These are phyloP conservation scores for Suillus discolor DNA, from an alignment of 768 basidiomycete species.

Conservation along the genomic window DNA sequence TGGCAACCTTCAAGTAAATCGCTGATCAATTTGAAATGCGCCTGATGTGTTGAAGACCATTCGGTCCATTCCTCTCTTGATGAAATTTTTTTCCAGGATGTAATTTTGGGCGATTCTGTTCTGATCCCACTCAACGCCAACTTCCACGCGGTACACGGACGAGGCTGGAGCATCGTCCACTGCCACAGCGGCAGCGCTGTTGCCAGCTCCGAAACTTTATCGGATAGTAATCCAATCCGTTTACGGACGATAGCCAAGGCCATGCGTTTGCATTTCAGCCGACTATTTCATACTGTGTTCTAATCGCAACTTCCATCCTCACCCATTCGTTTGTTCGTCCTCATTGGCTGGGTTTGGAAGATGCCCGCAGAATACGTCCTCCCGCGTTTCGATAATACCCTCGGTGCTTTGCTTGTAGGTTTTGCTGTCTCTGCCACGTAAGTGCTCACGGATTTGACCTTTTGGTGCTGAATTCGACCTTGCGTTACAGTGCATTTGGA, in stretches of 20 bases:
- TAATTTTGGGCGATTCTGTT: not conserved
- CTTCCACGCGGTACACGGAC: not conserved
- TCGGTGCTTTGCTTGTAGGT: constrained; percentile 64
- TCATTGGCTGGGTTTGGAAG: not conserved
- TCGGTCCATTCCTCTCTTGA: constrained; percentile 2
- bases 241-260: constrained; percentile 8
- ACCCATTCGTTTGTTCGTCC: constrained; percentile 1
- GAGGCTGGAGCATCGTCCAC: not conserved
- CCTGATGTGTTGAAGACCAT: not conserved
- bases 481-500: constrained; percentile 48
- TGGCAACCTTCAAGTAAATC: not conserved
- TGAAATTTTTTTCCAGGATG: not conserved
- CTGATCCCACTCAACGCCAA: not conserved
- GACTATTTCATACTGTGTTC: not conserved
- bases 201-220: constrained; percentile 10
- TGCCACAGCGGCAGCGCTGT: constrained; percentile 7
- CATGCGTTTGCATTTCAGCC: constrained; percentile 12
- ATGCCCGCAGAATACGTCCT: constrained; percentile 17
- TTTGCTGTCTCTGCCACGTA: constrained; percentile 50
- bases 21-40: not conserved
- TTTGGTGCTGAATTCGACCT: constrained; percentile 15
- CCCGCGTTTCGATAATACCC: constrained; percentile 44
- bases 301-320: constrained; percentile 3
- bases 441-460: constrained; percentile 14
- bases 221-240: constrained; percentile 13